phyloP scores from a whole-genome alignment of 192 early-diverging fungal species.

The Helicostylum pulchrum region DNA sequence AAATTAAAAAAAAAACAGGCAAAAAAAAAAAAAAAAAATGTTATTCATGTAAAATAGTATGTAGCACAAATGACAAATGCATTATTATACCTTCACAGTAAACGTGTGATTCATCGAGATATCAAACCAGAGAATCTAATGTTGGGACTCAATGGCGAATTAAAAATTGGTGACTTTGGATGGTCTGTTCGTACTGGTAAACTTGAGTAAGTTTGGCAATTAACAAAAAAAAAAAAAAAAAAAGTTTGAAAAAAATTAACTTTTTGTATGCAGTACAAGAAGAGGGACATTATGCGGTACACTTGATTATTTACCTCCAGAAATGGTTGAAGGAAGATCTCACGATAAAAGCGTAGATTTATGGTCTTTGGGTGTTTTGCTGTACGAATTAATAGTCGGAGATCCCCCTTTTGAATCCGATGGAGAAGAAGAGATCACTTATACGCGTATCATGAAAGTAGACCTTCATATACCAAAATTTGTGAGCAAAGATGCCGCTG shows the following conservation, averaged over 20 bases:
- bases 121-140: constrained; percentile 97
- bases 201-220: constrained; percentile 36
- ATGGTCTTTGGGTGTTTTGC: constrained; percentile 90
- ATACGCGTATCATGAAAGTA: constrained; percentile 77
- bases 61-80: constrained; percentile 86
- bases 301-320: constrained; percentile 92
- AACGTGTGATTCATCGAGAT: constrained; percentile 93
- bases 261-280: constrained; percentile 34
- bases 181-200: constrained; percentile 90
- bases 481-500: constrained; percentile 75
- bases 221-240: neutral
- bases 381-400: constrained; percentile 93
- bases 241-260: too few species aligned
- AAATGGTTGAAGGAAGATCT: constrained; percentile 87
- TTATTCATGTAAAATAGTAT: constrained; percentile 52
- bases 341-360: constrained; percentile 83
- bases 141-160: constrained; percentile 78
- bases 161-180: constrained; percentile 97
- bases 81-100: constrained; percentile 81
- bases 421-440: constrained; percentile 65
- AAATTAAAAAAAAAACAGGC: neutral
- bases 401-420: constrained; percentile 87
- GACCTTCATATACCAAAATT: constrained; percentile 79
- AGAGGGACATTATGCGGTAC: constrained; percentile 91
- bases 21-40: neutral